Evolutionary conservation across 495 filamentous ascomycete species (phyloP).

Genomic region (Rostrohypoxylon terebratum): DNA sequence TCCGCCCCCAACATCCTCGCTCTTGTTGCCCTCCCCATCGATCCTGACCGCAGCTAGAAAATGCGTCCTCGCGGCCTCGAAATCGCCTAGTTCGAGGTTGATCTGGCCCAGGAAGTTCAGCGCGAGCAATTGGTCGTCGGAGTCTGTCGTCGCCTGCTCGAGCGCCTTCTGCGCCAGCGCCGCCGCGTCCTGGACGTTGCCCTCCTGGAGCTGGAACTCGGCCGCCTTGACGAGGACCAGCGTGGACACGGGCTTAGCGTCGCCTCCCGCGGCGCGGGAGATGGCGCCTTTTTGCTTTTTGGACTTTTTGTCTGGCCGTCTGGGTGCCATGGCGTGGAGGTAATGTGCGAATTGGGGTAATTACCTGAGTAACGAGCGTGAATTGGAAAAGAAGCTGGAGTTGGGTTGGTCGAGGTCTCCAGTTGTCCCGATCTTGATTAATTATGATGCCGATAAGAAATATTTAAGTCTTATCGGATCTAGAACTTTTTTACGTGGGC

Average conservation of each 20-base stretch:
- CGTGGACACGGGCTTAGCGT: slow-evolving; percentile 50
- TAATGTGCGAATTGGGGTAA: neutral
- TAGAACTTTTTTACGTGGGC: slow-evolving; percentile 27
- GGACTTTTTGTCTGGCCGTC: slow-evolving; percentile 57
- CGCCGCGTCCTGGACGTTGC: slow-evolving; percentile 76
- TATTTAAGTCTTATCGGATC: slow-evolving; percentile 45
- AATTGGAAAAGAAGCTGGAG: neutral
- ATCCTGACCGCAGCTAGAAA: slow-evolving; percentile 76
- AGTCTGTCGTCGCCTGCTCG: slow-evolving; percentile 53
- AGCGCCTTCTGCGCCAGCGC: slow-evolving; percentile 72
- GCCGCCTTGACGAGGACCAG: slow-evolving; percentile 72
- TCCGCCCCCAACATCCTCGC: slow-evolving; percentile 74
- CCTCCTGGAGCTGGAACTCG: slow-evolving; percentile 74
- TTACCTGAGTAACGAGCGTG: slow-evolving; percentile 4
- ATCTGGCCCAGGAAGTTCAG: slow-evolving; percentile 87
- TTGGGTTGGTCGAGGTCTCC: slow-evolving; percentile 8
- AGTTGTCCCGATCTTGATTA: slow-evolving; percentile 18
- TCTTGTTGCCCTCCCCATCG: slow-evolving; percentile 77
- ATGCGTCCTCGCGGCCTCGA: slow-evolving; percentile 73
- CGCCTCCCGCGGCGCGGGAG: slow-evolving; percentile 39
- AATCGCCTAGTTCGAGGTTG: slow-evolving; percentile 83
- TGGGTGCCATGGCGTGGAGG: slow-evolving; percentile 54
- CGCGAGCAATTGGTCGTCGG: slow-evolving; percentile 66
- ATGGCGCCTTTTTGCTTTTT: slow-evolving; percentile 52
- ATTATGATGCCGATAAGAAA: slow-evolving; percentile 42